phyloP scores from a whole-genome alignment of 768 basidiomycete species.

The Boletus subcaerulescens region DNA sequence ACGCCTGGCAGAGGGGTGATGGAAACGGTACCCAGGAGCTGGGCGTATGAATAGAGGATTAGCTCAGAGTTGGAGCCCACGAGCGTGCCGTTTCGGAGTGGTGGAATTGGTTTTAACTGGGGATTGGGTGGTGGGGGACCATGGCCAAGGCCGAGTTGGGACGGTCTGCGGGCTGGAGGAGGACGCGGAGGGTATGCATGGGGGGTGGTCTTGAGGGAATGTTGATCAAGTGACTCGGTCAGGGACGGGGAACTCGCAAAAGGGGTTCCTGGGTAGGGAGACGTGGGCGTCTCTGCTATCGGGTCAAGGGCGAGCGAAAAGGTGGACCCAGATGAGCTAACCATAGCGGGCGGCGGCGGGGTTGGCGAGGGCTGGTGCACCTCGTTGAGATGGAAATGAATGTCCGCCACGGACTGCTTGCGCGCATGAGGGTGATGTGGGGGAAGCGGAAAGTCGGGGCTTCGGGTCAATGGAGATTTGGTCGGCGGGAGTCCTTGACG shows the following conservation, averaged over 20 bases:
- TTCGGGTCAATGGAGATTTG: constrained; percentile 41
- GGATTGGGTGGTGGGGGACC: constrained; percentile 29
- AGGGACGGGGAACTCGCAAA: constrained; percentile 28
- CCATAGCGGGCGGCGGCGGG: constrained; percentile 20
- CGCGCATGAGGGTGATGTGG: constrained; percentile 74
- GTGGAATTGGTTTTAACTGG: constrained; percentile 12
- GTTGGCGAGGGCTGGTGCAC: constrained; percentile 19
- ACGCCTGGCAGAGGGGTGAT: constrained; percentile 48
- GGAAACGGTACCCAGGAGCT: constrained; percentile 66
- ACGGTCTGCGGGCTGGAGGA: constrained; percentile 31
- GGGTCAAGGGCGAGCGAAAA: constrained; percentile 49
- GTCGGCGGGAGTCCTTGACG: constrained; percentile 1
- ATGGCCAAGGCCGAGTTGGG: constrained; percentile 48
- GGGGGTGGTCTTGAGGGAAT: constrained; percentile 24
- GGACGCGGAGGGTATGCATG: constrained; percentile 36
- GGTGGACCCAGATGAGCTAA: constrained; percentile 43
- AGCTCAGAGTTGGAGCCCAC: constrained; percentile 56
- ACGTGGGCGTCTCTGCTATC: constrained; percentile 43
- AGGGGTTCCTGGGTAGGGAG: constrained; percentile 37
- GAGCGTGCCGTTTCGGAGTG: constrained; percentile 43
- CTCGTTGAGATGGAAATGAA: constrained; percentile 36
- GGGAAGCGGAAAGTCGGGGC: constrained; percentile 48
- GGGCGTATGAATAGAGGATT: constrained; percentile 83
- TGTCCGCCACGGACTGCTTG: constrained; percentile 66
- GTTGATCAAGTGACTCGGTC: constrained; percentile 26